Base-by-base conservation (phyloP, 768 basidiomycete species). In the Auriscalpium orientale region DNA sequence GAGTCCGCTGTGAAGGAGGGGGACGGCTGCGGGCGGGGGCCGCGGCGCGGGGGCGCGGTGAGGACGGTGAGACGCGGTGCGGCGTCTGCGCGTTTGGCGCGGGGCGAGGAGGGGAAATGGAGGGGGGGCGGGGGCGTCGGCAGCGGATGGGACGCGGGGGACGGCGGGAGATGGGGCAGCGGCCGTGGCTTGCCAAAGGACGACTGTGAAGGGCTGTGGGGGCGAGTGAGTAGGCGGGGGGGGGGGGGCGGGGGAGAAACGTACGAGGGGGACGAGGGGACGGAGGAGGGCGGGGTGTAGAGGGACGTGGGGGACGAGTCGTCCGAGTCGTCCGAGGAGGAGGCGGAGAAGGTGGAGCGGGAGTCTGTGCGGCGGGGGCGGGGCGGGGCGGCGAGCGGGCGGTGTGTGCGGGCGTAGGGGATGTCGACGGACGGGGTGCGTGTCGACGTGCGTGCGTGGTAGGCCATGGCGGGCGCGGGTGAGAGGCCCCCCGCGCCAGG, bases 101-200 rank as follows among this genome's bases (percentile, higher is more conserved):
- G 20, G 28, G 15, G 34, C 21, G 12, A 48, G n/a, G 52, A 0
- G 43, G 46, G 16, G 20, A n/a, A 1, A 28, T 12, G 1, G 49
- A 4, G 38, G 52, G n/a, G n/a, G 43, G 28, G 34, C 13, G 36
- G 36, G 49, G 21, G 46, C 16, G 46, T 22, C 18, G 16, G 21
- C 20, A 40, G 55, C 8, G 51, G 56, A 21, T 20, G 13, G 43
- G 38, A 2, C 12, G 47, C 13, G 11, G 56, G 38, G 21, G 18
- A 44, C 20, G 48, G n/a, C 54, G 59, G 35, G 46, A 53, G 53
- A 18, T 13, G 15, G 13, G 49, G 49, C 28, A 61, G 60, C 2
- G 60, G 60, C 1, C 58, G 60, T 20, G 47, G 55, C 56, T 61
- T 61, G 55, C 58, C 54, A 51, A 53, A 48, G 1, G 53, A 58